phyloP scores from a whole-genome alignment of 2,329 filamentous ascomycete genomes.

The Fusarium begoniae region DNA sequence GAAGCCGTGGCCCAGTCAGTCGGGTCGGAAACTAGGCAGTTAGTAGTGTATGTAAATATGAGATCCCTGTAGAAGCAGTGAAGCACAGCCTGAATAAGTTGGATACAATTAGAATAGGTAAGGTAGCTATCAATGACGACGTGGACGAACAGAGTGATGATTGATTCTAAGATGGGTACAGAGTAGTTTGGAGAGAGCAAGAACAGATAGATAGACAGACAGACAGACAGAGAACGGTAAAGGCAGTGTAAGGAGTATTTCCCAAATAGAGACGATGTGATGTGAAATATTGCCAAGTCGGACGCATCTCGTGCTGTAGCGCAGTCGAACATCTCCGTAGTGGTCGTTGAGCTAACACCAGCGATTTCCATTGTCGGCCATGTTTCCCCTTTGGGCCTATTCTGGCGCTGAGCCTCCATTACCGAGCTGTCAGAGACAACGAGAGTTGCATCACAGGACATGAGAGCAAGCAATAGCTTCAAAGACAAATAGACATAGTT shows the following conservation, averaged over 20 bases:
- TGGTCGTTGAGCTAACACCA: constrained; percentile 29
- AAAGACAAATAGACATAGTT: background rate
- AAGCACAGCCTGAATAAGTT: constrained; percentile 1
- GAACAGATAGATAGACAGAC: background rate
- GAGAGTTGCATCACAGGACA: constrained; percentile 7
- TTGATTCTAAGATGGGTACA: background rate
- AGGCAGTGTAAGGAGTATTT: constrained; percentile 15
- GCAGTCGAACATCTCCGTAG: constrained; percentile 30
- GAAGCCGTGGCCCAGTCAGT: constrained; percentile 18
- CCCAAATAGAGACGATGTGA: constrained; percentile 23
- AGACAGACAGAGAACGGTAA: background rate
- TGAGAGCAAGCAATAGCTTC: constrained; percentile 1
- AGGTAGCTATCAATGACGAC: background rate
- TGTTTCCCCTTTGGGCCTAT: constrained; percentile 28
- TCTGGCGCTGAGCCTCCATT: constrained; percentile 36
- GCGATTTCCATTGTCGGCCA: constrained; percentile 24
- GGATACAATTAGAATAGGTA: background rate
- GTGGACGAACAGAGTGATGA: background rate
- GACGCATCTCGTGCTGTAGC: constrained; percentile 27
- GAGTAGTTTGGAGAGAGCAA: background rate
- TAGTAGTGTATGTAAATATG: background rate
- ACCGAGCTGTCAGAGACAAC: constrained; percentile 25
- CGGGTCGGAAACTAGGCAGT: constrained; percentile 9
- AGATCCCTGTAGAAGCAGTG: constrained; percentile 16
- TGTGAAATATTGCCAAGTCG: constrained; percentile 21